Percentiles rank a stretch among this genome's conserved stretches.
Conservation (phyloP, 129 eudicot species). For the Solidago caesia region DNA sequence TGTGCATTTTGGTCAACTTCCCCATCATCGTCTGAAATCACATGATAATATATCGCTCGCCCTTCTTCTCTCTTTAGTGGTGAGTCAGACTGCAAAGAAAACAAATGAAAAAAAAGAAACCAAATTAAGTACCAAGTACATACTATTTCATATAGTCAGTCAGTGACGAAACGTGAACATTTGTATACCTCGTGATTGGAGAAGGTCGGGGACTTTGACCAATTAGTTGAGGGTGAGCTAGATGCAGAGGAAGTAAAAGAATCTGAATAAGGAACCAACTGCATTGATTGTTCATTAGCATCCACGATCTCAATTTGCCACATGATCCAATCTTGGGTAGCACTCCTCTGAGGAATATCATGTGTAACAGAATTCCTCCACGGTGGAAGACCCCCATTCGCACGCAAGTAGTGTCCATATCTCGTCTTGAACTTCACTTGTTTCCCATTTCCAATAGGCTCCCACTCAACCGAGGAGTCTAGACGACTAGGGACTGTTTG, state of each 20-base stretch:
- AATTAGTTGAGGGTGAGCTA: conserved; percentile 33
- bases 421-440: conserved; percentile 56
- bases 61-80: conserved; percentile 63
- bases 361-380: conserved; percentile 79
- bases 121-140: not conserved
- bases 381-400: conserved; percentile 67
- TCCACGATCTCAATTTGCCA: conserved; percentile 66
- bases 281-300: conserved; percentile 28
- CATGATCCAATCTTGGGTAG: conserved; percentile 64
- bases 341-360: conserved; percentile 66
- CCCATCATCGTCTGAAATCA: conserved; percentile 51
- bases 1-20: conserved; percentile 49
- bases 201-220: conserved; percentile 34
- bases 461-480: conserved; percentile 75
- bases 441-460: conserved; percentile 46
- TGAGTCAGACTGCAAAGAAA: conserved; percentile 56
- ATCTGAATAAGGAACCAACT: conserved; percentile 36
- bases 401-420: conserved; percentile 57
- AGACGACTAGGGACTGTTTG: conserved; percentile 56
- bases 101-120: not conserved
- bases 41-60: conserved; percentile 57
- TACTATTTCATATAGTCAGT: not conserved
- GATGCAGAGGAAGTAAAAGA: conserved; percentile 43
- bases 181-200: conserved; percentile 58
- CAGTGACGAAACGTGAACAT: not conserved